Conservation (phyloP, 1,284 basidiomycete species). For the Taiwanofungus camphoratus region DNA sequence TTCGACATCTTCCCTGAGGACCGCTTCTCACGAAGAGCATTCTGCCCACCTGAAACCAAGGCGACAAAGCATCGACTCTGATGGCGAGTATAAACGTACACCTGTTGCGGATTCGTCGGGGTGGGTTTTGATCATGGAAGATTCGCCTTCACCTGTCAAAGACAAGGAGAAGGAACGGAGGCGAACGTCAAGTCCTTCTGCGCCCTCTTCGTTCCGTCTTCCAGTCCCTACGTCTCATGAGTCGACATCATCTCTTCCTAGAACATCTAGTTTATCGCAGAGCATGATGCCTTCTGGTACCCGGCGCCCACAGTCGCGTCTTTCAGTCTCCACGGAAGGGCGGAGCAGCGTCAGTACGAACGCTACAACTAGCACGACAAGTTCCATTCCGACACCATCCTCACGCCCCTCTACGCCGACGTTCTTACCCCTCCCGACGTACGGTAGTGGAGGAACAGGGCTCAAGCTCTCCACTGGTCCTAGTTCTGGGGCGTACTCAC, state of each 20-base stretch:
- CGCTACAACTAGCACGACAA: slow-evolving; percentile 34
- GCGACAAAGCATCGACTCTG: slow-evolving; percentile 28
- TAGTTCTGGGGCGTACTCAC: slow-evolving; percentile 35
- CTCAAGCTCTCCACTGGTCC: slow-evolving; percentile 57
- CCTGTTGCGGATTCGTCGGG: slow-evolving; percentile 58
- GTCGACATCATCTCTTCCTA: slow-evolving; percentile 31
- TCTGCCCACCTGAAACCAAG: slow-evolving; percentile 17
- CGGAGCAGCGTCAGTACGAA: slow-evolving; percentile 48
- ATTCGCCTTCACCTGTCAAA: slow-evolving; percentile 65
- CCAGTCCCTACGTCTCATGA: slow-evolving; percentile 30
- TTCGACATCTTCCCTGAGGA: slow-evolving; percentile 27
- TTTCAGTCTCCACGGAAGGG: slow-evolving; percentile 44
- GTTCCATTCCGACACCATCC: slow-evolving; percentile 59
- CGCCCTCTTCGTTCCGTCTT: slow-evolving; percentile 27
- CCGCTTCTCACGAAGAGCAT: slow-evolving; percentile 23
- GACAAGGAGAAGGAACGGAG: slow-evolving; percentile 48
- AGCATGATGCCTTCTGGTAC: slow-evolving; percentile 38
- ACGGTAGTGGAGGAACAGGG: slow-evolving; percentile 32
- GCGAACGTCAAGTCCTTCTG: slow-evolving; percentile 51
- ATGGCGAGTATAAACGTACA: slow-evolving; percentile 29
- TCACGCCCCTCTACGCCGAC: slow-evolving; percentile 73
- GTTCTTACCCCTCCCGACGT: slow-evolving; percentile 60
- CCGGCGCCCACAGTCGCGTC: slow-evolving; percentile 61
- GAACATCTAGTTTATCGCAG: slow-evolving; percentile 31
- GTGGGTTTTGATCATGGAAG: slow-evolving; percentile 82